Evolutionary conservation across 768 basidiomycete genomes (phyloP).

Genomic region (Pholiota conissans): DNA sequence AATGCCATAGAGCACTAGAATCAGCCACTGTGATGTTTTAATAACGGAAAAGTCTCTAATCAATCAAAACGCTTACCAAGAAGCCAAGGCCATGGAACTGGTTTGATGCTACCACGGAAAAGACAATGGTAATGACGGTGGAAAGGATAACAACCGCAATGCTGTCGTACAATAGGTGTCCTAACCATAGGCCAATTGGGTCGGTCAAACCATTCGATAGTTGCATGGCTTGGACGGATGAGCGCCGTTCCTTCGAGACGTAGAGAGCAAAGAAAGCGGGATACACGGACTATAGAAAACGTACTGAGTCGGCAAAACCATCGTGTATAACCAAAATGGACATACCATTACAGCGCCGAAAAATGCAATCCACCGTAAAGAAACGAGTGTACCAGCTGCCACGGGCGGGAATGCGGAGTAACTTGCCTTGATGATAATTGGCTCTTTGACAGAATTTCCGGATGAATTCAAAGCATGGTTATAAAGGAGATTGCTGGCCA

Average conservation of each 20-base stretch:
- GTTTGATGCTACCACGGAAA: slow-evolving; percentile 51
- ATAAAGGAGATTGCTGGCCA: slow-evolving; percentile 67
- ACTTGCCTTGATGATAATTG: slow-evolving; percentile 56
- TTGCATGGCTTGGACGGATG: slow-evolving; percentile 82
- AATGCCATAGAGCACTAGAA: slow-evolving; percentile 70
- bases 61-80: slow-evolving; percentile 35
- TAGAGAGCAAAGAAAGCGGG: slow-evolving; percentile 85
- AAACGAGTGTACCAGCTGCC: slow-evolving; percentile 54
- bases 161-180: slow-evolving; percentile 75
- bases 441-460: slow-evolving; percentile 32
- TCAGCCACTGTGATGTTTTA: slow-evolving; percentile 54
- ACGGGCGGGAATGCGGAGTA: slow-evolving; percentile 60
- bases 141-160: slow-evolving; percentile 59
- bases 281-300: slow-evolving; percentile 54
- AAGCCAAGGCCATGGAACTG: slow-evolving; percentile 73
- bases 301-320: background rate
- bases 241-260: slow-evolving; percentile 69
- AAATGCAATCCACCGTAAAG: slow-evolving; percentile 75
- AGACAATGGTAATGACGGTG: slow-evolving; percentile 64
- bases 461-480: slow-evolving; percentile 59
- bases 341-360: slow-evolving; percentile 72
- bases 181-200: slow-evolving; percentile 73
- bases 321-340: background rate
- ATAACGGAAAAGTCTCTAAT: background rate
- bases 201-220: slow-evolving; percentile 73